These are phyloP conservation scores for Entomortierella lignicola DNA, from an alignment of 192 early-diverging fungal species.

Conservation along the genomic window DNA sequence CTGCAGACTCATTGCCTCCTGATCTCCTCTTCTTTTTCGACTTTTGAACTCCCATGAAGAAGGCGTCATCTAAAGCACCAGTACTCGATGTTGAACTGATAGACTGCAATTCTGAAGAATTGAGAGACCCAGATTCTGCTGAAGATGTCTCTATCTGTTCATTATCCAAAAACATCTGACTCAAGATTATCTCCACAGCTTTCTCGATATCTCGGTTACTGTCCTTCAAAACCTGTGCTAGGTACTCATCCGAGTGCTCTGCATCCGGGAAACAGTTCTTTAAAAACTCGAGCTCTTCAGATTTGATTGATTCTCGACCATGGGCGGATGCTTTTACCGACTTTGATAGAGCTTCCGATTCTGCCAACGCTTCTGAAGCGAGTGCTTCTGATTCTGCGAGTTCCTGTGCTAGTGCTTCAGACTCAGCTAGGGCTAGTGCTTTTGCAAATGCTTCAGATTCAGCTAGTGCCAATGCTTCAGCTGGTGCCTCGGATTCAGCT, in stretches of 20 bases:
- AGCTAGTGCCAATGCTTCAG: too few relatives aligned
- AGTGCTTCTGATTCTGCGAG: too few relatives aligned
- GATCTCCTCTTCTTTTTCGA: constrained; percentile 18
- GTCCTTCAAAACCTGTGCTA: constrained; percentile 30
- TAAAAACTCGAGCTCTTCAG: constrained; percentile 42
- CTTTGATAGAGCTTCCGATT: too few relatives aligned
- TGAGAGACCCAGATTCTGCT: constrained; percentile 30
- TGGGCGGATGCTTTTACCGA: background rate
- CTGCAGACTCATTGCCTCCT: background rate
- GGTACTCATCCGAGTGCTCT: constrained; percentile 42
- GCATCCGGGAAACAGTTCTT: constrained; percentile 46
- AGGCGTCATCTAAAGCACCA: constrained; percentile 32
- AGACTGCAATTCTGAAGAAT: constrained; percentile 9
- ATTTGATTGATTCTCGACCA: background rate
- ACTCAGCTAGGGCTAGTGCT: too few relatives aligned
- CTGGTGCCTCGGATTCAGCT: too few relatives aligned
- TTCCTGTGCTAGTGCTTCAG: too few relatives aligned
- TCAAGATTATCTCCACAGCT: constrained; percentile 42
- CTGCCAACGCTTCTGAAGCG: too few relatives aligned
- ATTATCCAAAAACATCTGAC: constrained; percentile 52
- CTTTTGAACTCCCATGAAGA: constrained; percentile 19
- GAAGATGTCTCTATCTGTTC: constrained; percentile 48
- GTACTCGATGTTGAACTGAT: constrained; percentile 7
- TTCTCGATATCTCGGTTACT: constrained; percentile 26
- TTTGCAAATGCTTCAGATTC: too few relatives aligned